Percentiles rank a stretch among this genome's conserved stretches.
Conservation (phyloP, 2,329 filamentous ascomycete genomes). For the Xylariomycetidae sp. region DNA sequence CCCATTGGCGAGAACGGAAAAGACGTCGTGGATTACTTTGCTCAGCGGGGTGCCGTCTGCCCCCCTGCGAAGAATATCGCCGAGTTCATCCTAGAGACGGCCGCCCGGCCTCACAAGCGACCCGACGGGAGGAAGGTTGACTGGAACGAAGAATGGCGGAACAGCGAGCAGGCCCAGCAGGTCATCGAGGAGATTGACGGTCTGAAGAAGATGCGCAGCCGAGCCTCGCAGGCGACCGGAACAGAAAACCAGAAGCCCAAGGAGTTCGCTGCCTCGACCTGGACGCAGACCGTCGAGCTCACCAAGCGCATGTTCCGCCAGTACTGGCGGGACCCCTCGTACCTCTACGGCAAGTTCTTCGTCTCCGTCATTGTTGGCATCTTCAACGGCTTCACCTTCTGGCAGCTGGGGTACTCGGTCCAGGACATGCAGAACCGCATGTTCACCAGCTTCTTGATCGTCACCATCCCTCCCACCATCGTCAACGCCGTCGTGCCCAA, state of each 20-base stretch:
- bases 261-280: constrained; percentile 62
- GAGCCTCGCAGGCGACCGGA: constrained; percentile 8
- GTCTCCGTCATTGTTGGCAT: constrained; percentile 64
- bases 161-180: constrained; percentile 53
- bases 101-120: constrained; percentile 28
- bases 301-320: constrained; percentile 65
- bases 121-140: constrained; percentile 42
- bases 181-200: constrained; percentile 60
- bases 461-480: constrained; percentile 62
- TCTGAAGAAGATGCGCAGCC: constrained; percentile 37
- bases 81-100: constrained; percentile 43
- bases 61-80: constrained; percentile 48
- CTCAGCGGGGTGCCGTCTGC: constrained; percentile 57
- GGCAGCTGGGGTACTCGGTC: constrained; percentile 57
- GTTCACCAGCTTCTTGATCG: constrained; percentile 64
- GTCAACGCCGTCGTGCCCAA: constrained; percentile 72
- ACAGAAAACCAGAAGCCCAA: constrained; percentile 38
- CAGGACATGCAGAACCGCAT: constrained; percentile 70
- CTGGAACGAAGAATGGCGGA: constrained; percentile 71
- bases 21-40: constrained; percentile 62
- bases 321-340: constrained; percentile 71
- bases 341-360: constrained; percentile 73
- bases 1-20: constrained; percentile 61
- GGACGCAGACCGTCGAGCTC: constrained; percentile 57
- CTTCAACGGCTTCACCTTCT: constrained; percentile 78